Evolutionary conservation across 352 stramenopile species (phyloP).

Genomic region (Phytopythium chamaehyphon): DNA sequence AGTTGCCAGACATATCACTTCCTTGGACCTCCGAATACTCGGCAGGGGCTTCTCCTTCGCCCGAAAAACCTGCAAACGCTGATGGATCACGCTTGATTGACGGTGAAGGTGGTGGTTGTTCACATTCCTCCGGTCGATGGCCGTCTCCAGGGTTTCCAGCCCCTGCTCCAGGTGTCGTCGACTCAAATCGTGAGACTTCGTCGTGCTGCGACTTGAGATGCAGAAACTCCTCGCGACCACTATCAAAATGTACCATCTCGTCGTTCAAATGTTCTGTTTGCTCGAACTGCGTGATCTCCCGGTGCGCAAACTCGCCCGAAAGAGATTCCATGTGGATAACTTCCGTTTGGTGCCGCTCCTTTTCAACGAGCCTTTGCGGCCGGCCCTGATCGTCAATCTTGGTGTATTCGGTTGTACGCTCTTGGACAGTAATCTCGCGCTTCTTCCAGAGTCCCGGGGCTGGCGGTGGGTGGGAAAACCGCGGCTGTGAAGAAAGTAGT

Average conservation of each 20-base stretch:
- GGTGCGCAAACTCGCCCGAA: constrained; percentile 73
- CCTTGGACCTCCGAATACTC: neutral
- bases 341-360: constrained; percentile 81
- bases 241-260: constrained; percentile 78
- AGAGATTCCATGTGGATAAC: constrained; percentile 85
- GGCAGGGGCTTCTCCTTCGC: neutral
- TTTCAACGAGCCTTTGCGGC: constrained; percentile 74
- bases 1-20: neutral
- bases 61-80: constrained; percentile 1
- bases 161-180: constrained; percentile 37
- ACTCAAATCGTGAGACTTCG: constrained; percentile 83
- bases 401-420: constrained; percentile 85
- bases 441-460: constrained; percentile 84
- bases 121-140: constrained; percentile 52
- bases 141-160: constrained; percentile 7
- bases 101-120: constrained; percentile 69
- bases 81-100: constrained; percentile 75
- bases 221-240: constrained; percentile 76
- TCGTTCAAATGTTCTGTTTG: constrained; percentile 79
- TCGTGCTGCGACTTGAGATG: constrained; percentile 81
- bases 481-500: constrained; percentile 32
- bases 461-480: constrained; percentile 32
- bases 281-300: constrained; percentile 85
- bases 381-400: constrained; percentile 83
- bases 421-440: constrained; percentile 82